Evolutionary conservation across 2,329 filamentous ascomycete species (phyloP), one percentile per base, ranked within the genome.

Genomic region (Fusarium tuaranense): DNA sequence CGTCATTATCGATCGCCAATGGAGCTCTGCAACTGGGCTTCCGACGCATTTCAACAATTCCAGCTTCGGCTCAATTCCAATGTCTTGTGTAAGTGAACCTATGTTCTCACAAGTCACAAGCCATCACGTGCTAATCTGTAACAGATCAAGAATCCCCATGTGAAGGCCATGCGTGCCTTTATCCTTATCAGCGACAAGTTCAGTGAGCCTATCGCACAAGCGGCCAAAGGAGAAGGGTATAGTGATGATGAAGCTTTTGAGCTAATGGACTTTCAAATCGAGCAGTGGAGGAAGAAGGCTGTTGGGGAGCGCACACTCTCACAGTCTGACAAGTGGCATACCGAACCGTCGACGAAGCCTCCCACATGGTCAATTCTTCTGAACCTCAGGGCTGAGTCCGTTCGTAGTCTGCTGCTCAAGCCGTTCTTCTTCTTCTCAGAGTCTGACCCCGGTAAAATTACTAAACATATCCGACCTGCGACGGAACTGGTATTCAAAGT

Each of bases 241-340:
- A 70, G 76, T 0, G 78, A 81, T 13, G 71, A 79, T 5, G 79
- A 77, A 14, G 72, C 73, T 0, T 78, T 78, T n/a, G 79, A 81
- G 9, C 12, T 81, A 7, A 76, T 80, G 72, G 79, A 73, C 7
- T 80, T 81, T 12, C 80, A 81, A 18, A 73, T 81, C 8, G 76
- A 78, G 20, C 77, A 79, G 51, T 80, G 78, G 78, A 63, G 76
- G 2, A 79, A 75, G 25, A 76, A 72, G 5, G 74, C 74, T 1
- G 70, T 80, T 4, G 78, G 70, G 0, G 59, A 76, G 13, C 53
- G 74, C 8, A 61, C 58, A 0, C 16, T 73, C 4, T 51, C 71
- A 0, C 64, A 61, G 5, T 73, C 58, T 3, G 62, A 68, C 7
- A 18, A 63, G 7, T 73, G 71, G 70, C 67, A 64, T 16, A 46